Percentiles rank a stretch among this genome's conserved stretches.
Conservation (phyloP, 1,139 yeast species). For the Protomyces macrosporus region DNA sequence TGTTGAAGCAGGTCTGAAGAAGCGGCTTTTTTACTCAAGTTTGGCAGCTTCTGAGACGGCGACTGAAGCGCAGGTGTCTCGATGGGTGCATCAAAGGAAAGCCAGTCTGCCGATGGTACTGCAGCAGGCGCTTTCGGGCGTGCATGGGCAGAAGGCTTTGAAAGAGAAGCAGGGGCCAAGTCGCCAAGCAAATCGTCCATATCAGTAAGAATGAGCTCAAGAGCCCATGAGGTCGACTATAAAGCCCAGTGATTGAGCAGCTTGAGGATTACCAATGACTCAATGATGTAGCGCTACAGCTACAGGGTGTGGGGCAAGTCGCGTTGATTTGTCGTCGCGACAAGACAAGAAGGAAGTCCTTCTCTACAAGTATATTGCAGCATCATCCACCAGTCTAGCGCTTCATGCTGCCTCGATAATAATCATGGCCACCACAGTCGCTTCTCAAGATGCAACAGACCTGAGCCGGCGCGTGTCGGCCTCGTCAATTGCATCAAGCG, state of each 20-base stretch:
- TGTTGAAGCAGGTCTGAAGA: no score
- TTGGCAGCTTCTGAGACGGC: neutral
- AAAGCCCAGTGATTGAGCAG: no score
- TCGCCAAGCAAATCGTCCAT: neutral
- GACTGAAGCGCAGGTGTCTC: neutral
- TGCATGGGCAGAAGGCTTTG: neutral
- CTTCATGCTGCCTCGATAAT: no score
- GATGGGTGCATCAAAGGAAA: neutral
- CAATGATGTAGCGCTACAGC: no score
- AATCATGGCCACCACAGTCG: no score
- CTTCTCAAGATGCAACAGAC: neutral
- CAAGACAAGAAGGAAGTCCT: no score
- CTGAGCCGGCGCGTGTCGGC: neutral
- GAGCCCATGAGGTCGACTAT: neutral
- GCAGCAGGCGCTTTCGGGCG: neutral
- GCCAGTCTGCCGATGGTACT: neutral
- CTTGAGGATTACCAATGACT: no score
- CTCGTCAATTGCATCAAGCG: neutral
- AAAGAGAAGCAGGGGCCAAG: neutral
- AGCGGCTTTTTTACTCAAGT: no score
- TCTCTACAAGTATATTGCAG: no score
- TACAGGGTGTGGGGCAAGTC: no score
- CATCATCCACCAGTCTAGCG: no score
- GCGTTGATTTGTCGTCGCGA: no score
- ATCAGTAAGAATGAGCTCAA: neutral